Evolutionary conservation across 345 rosid genomes (phyloP), one percentile per base, ranked within the genome.

Genomic region (Adansonia digitata): DNA sequence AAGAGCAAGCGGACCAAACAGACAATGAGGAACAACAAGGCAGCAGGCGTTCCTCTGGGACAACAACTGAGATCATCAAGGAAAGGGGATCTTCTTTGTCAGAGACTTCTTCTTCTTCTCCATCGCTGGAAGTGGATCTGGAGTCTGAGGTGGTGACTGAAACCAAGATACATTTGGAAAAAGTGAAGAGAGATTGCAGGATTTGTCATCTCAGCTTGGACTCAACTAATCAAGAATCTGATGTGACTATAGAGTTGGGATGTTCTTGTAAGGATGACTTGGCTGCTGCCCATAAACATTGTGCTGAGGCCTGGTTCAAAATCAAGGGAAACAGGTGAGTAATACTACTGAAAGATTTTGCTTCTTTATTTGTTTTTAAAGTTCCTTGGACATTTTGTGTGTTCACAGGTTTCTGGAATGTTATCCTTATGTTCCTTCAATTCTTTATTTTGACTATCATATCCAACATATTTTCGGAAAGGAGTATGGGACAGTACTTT

Each of bases 261-360:
- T 93, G 98, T 72, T 91, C 95, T 61, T 93, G 97, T 69, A 93
- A 91, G 72, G 90, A 85, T 78, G 97, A 93, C 86, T 82, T 93
- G 72, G 95, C 95, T 80, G 89, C 90, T 83, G 95, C 97, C 17
- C 98, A 93, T 49, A 89, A 86, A 29, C 94, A 86, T 18, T 93
- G 98, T 83, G 97, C 98, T 55, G 94, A 93, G 77, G 83, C 97
- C 71, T 93, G 97, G 98, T 93, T 91, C 85, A 91, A 87, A 83
- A 91, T 93, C 53, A 90, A 82, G 72, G 97, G 98, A 75, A 89
- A 90, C 87, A 91, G 81, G 98, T 91, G 77, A 85, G 90, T 81
- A 2, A 31, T 15, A 2, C 10, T 46, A 57, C 27, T 40, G 40
- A 56, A 37, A 26, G 14, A 53, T 18, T 27, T 5, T 59, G 20